A percentile compares a stretch with the other conserved stretches of the same genome.
Evolutionary conservation across 371 early-diverging fungal genomes (phyloP).

Genomic region (Mortierella polycephala): DNA sequence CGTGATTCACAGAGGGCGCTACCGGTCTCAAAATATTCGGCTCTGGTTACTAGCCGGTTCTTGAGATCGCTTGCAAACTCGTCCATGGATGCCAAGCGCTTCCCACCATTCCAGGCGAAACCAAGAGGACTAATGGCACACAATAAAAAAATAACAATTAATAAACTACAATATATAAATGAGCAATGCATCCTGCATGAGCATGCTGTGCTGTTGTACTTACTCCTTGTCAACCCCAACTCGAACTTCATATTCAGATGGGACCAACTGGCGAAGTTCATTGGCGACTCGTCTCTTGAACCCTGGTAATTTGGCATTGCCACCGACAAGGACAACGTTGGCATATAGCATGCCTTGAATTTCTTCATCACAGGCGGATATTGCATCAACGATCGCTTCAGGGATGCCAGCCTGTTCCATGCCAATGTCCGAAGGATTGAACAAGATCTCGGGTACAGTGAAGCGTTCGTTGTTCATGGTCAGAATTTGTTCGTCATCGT

Average conservation of each 20-base stretch:
- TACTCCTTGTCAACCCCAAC: constrained; percentile 72
- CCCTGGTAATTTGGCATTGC: constrained; percentile 77
- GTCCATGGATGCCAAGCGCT: constrained; percentile 56
- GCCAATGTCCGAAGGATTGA: constrained; percentile 86
- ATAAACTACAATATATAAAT: background rate
- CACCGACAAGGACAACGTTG: constrained; percentile 84
- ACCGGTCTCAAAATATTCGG: constrained; percentile 70
- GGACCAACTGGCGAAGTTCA: constrained; percentile 74
- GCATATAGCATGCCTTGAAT: constrained; percentile 76
- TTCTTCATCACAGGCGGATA: constrained; percentile 47
- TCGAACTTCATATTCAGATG: constrained; percentile 72
- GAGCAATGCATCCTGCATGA: too few species aligned
- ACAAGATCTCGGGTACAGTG: constrained; percentile 85
- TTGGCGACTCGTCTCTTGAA: constrained; percentile 71
- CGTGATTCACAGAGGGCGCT: constrained; percentile 61
- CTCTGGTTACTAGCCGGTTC: constrained; percentile 61
- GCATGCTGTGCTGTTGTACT: constrained; percentile 42
- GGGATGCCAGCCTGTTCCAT: constrained; percentile 87
- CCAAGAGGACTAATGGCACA: constrained; percentile 61
- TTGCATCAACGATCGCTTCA: constrained; percentile 76
- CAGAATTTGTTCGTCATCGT: constrained; percentile 68
- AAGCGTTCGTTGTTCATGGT: constrained; percentile 88
- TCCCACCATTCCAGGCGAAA: constrained; percentile 67
- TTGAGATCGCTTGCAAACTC: constrained; percentile 60
- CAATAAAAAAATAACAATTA: background rate